These are phyloP conservation scores for Scutellaria baicalensis DNA, from an alignment of 257 asterid species.

Conservation along the genomic window DNA sequence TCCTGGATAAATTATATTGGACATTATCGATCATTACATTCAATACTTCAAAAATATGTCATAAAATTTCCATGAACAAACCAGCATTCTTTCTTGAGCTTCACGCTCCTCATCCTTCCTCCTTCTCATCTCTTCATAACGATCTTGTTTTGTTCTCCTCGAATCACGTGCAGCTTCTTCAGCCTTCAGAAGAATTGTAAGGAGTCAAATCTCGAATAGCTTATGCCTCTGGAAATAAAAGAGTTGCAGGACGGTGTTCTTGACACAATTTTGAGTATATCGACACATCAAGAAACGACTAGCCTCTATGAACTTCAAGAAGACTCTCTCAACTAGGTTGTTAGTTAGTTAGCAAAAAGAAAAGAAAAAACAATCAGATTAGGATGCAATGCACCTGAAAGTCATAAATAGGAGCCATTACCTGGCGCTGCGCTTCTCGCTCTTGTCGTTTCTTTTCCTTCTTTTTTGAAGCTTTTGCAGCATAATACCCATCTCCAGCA, in stretches of 20 bases:
- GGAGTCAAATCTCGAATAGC: constrained; percentile 13
- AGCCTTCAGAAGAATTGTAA: constrained; percentile 47
- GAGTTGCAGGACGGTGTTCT: background rate
- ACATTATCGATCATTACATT: background rate
- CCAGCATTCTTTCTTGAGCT: constrained; percentile 82
- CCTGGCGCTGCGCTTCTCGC: constrained; percentile 93
- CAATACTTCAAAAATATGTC: background rate
- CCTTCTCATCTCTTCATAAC: constrained; percentile 88
- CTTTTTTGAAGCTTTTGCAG: constrained; percentile 62
- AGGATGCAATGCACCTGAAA: background rate
- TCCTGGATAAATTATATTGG: constrained; percentile 46
- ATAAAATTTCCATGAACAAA: constrained; percentile 25
- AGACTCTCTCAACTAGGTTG: background rate
- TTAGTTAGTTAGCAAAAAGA: background rate
- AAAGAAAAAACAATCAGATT: background rate
- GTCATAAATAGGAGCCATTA: constrained; percentile 3
- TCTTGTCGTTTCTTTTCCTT: constrained; percentile 90
- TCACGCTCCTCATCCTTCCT: constrained; percentile 97
- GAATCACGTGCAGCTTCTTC: constrained; percentile 73
- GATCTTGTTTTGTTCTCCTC: constrained; percentile 78
- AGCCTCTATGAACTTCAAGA: background rate
- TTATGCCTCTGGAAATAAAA: background rate
- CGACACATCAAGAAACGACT: background rate
- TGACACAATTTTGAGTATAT: background rate
- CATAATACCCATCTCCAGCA: constrained; percentile 50